Percentiles rank a stretch among this genome's conserved stretches.
Conservation (phyloP, 1,284 basidiomycete genomes). For the Ceratobasidium sp. region DNA sequence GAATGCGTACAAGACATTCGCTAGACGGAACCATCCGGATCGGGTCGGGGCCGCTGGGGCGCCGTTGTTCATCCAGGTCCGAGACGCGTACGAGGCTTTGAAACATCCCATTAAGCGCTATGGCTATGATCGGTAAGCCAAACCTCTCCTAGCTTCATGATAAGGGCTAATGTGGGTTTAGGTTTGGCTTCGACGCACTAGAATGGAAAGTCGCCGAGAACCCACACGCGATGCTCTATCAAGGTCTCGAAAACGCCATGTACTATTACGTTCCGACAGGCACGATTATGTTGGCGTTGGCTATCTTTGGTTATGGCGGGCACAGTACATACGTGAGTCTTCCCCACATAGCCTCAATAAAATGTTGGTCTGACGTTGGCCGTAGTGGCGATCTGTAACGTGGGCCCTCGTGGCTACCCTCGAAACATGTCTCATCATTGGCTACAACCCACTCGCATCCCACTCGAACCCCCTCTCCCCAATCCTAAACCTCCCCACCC, state of each 20-base stretch:
- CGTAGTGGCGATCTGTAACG: slow-evolving; percentile 79
- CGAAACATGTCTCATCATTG: slow-evolving; percentile 75
- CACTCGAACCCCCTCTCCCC: slow-evolving; percentile 55
- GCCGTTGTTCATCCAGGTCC: slow-evolving; percentile 77
- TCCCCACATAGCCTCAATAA: slow-evolving; percentile 47
- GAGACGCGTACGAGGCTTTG: slow-evolving; percentile 84
- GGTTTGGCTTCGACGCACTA: slow-evolving; percentile 83
- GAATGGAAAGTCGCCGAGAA: slow-evolving; percentile 77
- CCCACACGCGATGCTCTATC: slow-evolving; percentile 76
- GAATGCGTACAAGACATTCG: slow-evolving; percentile 80
- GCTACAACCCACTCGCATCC: slow-evolving; percentile 55
- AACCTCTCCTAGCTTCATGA: slow-evolving; percentile 49
- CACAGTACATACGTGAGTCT: slow-evolving; percentile 76
- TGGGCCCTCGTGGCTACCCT: slow-evolving; percentile 68
- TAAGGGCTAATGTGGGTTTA: slow-evolving; percentile 50
- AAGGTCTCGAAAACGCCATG: slow-evolving; percentile 75
- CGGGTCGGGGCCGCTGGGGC: slow-evolving; percentile 70
- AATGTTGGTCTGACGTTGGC: neutral
- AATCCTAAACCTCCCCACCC: slow-evolving; percentile 47
- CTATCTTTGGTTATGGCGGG: slow-evolving; percentile 72
- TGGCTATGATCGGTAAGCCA: slow-evolving; percentile 82
- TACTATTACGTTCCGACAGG: slow-evolving; percentile 80
- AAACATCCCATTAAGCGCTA: slow-evolving; percentile 84
- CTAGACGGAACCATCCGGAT: slow-evolving; percentile 84
- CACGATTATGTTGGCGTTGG: slow-evolving; percentile 72